Percentiles rank a stretch among this genome's conserved stretches.
These are phyloP conservation scores for Botrytis aclada DNA, from an alignment of 2,329 filamentous ascomycete species.

Conservation along the genomic window DNA sequence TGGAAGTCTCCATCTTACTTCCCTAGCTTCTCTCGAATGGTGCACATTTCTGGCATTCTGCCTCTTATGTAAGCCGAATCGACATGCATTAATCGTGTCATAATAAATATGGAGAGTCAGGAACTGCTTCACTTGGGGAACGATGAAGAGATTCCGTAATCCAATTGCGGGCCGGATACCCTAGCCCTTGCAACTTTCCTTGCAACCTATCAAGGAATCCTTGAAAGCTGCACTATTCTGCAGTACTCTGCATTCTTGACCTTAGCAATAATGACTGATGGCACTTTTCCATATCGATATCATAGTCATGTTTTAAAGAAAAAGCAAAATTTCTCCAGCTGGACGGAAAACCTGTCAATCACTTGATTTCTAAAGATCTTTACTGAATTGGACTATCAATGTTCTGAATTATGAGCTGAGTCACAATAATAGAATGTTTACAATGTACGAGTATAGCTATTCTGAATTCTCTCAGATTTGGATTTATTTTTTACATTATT, in stretches of 20 bases:
- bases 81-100: not conserved
- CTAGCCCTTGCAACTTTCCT: not conserved
- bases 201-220: not conserved
- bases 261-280: no score
- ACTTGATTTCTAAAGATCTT: not conserved
- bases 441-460: not conserved
- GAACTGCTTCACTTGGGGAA: not conserved
- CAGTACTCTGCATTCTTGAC: not conserved
- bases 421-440: not conserved
- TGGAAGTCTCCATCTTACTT: not conserved
- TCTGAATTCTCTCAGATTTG: not conserved
- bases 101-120: not conserved
- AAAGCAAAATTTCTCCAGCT: not conserved
- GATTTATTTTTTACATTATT: not conserved
- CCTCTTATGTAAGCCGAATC: not conserved
- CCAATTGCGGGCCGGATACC: not conserved
- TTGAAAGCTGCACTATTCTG: not conserved
- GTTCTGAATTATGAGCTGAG: not conserved
- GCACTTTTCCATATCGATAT: not conserved
- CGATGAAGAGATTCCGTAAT: not conserved
- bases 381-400: not conserved
- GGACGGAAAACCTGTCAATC: not conserved
- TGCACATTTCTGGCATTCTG: not conserved
- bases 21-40: not conserved
- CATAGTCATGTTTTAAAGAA: not conserved